phyloP scores from a whole-genome alignment of 2,329 filamentous ascomycete genomes.

The Cryoendolithus antarcticus region DNA sequence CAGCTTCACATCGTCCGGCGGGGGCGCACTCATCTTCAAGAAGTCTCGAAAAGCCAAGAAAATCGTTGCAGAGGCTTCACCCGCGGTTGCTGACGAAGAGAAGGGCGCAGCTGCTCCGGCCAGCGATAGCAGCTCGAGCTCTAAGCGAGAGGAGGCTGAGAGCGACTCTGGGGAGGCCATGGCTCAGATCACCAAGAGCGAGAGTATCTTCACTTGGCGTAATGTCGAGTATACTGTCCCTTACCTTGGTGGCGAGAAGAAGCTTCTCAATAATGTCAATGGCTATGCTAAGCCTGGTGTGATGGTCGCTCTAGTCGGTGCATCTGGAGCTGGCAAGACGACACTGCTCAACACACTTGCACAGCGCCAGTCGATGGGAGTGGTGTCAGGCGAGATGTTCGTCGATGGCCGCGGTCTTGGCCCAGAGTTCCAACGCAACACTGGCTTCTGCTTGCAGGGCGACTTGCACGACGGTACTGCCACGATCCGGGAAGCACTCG shows the following conservation, averaged over 20 bases:
- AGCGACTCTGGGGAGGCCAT: constrained; percentile 30
- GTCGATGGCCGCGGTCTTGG: constrained; percentile 52
- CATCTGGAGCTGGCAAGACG: constrained; percentile 58
- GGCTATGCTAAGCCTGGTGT: constrained; percentile 71
- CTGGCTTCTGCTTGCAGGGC: constrained; percentile 61
- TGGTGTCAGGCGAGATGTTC: constrained; percentile 38
- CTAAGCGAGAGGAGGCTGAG: constrained; percentile 18
- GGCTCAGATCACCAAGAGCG: constrained; percentile 41
- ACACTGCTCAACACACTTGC: constrained; percentile 70
- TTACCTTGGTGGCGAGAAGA: constrained; percentile 48
- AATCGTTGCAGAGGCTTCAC: constrained; percentile 34
- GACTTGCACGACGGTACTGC: constrained; percentile 58
- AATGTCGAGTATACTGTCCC: constrained; percentile 63
- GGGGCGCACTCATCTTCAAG: constrained; percentile 62
- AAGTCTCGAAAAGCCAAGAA: constrained; percentile 52
- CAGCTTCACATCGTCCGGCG: constrained; percentile 48
- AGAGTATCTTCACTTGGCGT: constrained; percentile 59
- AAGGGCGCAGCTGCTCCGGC: constrained; percentile 27
- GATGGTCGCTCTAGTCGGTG: constrained; percentile 68
- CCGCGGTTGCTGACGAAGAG: constrained; percentile 44
- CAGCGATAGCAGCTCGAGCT: constrained; percentile 21
- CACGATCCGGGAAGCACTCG: constrained; percentile 55
- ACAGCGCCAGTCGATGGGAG: constrained; percentile 41
- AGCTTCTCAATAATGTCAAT: constrained; percentile 55
- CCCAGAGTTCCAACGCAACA: constrained; percentile 53